Percentiles rank a stretch among this genome's conserved stretches.
Conservation (phyloP, 2,329 filamentous ascomycete genomes). For the Sporothrix globosa region DNA sequence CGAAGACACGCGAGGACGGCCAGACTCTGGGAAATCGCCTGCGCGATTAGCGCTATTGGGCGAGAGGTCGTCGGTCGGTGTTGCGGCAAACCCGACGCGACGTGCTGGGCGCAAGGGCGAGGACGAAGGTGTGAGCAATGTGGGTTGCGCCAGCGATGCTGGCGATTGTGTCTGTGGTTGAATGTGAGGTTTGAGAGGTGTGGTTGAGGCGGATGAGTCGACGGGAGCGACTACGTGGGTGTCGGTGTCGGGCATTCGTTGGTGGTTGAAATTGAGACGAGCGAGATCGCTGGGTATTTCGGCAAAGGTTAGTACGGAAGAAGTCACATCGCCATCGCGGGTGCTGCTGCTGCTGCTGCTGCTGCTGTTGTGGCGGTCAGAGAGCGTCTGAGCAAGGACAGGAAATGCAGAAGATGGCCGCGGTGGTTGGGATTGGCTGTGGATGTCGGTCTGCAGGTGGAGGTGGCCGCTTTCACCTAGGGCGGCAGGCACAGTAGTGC, state of each 20-base stretch:
- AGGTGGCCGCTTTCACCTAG: conserved; percentile 27
- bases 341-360: conserved; percentile 5
- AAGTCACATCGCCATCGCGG: conserved; percentile 32
- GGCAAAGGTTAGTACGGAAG: conserved; percentile 45
- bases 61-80: conserved; percentile 6
- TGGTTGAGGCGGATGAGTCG: conserved; percentile 17
- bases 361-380: conserved; percentile 29
- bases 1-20: conserved; percentile 34
- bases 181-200: conserved; percentile 34
- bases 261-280: conserved; percentile 42
- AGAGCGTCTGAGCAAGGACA: conserved; percentile 25
- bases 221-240: conserved; percentile 21
- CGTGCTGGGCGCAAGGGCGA: conserved; percentile 31
- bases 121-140: conserved; percentile 28
- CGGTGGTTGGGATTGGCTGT: conserved; percentile 29
- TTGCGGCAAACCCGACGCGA: conserved; percentile 34
- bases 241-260: conserved; percentile 33
- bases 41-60: not conserved
- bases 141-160: conserved; percentile 12
- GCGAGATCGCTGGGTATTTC: conserved; percentile 49
- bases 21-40: not conserved
- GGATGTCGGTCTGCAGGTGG: conserved; percentile 27
- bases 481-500: not conserved
- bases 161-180: conserved; percentile 3
- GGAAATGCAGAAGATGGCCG: conserved; percentile 25